Evolutionary conservation across 2,329 filamentous ascomycete genomes (phyloP).

Genomic region (Emmonsiellopsis sp.): DNA sequence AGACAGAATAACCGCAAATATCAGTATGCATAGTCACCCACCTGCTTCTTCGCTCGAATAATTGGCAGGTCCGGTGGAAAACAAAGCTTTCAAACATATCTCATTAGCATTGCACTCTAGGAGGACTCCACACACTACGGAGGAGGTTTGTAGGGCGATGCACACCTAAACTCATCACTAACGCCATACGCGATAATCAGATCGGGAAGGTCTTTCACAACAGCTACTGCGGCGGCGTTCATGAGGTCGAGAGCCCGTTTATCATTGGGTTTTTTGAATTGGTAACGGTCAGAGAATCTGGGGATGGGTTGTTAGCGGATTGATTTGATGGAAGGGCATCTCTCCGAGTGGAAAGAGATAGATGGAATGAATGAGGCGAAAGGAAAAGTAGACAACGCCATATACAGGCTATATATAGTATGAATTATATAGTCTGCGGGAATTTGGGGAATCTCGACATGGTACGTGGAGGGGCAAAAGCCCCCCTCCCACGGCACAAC

Average conservation of each 20-base stretch:
- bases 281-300: slow-evolving; percentile 74
- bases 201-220: slow-evolving; percentile 75
- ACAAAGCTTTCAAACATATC: slow-evolving; percentile 55
- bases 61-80: slow-evolving; percentile 68
- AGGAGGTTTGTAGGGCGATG: background rate
- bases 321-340: background rate
- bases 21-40: slow-evolving; percentile 25
- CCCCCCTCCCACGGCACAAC: background rate
- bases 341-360: background rate
- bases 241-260: slow-evolving; percentile 78
- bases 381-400: too few relatives aligned
- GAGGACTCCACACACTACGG: background rate
- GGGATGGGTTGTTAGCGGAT: background rate
- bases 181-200: slow-evolving; percentile 84
- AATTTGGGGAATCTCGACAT: too few relatives aligned
- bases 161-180: slow-evolving; percentile 73
- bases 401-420: too few relatives aligned
- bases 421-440: too few relatives aligned
- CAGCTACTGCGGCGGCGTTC: slow-evolving; percentile 82
- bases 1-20: background rate
- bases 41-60: slow-evolving; percentile 82
- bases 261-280: slow-evolving; percentile 90
- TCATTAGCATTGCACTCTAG: background rate
- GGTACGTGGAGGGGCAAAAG: too few relatives aligned
- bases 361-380: background rate